Percentiles rank a stretch among this genome's conserved stretches.
Conservation (phyloP, 2,329 filamentous ascomycete species). For the Penicillium corylophilum region DNA sequence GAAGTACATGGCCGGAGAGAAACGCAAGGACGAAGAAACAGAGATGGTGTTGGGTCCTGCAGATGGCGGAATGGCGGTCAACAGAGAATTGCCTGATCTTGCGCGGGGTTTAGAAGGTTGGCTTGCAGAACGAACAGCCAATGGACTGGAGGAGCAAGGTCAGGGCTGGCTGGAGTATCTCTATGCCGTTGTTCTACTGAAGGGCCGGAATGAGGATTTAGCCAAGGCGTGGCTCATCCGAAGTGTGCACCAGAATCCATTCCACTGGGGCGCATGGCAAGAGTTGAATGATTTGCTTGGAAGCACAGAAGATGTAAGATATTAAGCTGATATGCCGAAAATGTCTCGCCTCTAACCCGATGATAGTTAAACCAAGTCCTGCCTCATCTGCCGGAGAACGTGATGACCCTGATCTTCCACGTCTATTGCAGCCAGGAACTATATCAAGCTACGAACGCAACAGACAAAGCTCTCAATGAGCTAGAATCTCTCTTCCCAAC, state of each 20-base stretch:
- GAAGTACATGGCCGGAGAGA: conserved; percentile 89
- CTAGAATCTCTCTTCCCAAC: conserved; percentile 81
- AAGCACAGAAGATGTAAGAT: conserved; percentile 74
- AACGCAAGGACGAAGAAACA: conserved; percentile 91
- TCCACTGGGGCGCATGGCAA: conserved; percentile 97
- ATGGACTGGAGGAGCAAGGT: conserved; percentile 60
- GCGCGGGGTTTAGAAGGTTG: conserved; percentile 75
- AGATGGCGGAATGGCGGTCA: conserved; percentile 78
- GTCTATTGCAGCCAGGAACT: conserved; percentile 88
- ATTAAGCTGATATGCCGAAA: background rate
- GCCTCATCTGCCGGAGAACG: conserved; percentile 76
- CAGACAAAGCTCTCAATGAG: conserved; percentile 73
- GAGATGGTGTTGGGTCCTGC: conserved; percentile 96
- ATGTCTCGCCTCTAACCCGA: conserved; percentile 16
- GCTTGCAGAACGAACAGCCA: conserved; percentile 67
- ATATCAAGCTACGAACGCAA: conserved; percentile 75
- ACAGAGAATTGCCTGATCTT: conserved; percentile 78
- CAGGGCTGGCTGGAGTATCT: conserved; percentile 87
- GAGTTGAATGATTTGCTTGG: conserved; percentile 81
- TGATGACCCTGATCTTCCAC: conserved; percentile 92
- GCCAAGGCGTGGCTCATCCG: conserved; percentile 84
- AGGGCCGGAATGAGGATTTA: conserved; percentile 82
- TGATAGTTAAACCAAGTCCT: conserved; percentile 68
- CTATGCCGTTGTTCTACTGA: conserved; percentile 86
- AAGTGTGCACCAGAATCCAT: conserved; percentile 85